Evolutionary conservation across 106 monocot species (phyloP).

Genomic region (Phalaenopsis aphrodite): DNA sequence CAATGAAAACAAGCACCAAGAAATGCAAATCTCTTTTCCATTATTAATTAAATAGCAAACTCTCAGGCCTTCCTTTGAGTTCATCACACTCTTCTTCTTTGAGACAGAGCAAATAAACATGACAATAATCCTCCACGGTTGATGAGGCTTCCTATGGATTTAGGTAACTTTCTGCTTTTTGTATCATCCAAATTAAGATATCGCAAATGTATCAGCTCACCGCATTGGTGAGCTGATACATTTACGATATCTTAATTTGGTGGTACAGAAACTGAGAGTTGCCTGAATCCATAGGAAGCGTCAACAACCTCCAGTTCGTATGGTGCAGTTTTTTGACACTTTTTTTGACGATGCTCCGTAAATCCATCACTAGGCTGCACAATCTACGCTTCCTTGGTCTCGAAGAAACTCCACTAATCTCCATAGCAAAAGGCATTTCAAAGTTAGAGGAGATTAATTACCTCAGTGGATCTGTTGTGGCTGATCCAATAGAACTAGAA

Average conservation of each 20-base stretch:
- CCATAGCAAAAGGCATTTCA: conserved; percentile 22
- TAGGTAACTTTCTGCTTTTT: conserved; percentile 10
- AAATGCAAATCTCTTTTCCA: no score
- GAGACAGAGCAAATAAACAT: no score
- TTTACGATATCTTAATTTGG: conserved; percentile 22
- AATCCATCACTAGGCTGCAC: not conserved
- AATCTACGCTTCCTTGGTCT: conserved; percentile 20
- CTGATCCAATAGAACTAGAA: not conserved
- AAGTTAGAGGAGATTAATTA: conserved; percentile 19
- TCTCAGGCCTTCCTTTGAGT: no score
- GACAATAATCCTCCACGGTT: conserved; percentile 9
- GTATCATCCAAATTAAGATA: conserved; percentile 24
- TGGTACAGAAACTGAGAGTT: conserved; percentile 4
- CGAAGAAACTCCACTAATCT: conserved; percentile 1
- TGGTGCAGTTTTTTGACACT: not conserved
- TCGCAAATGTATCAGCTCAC: conserved; percentile 18
- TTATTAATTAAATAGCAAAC: no score
- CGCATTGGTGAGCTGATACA: conserved; percentile 23
- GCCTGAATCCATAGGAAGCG: conserved; percentile 22
- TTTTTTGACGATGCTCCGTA: conserved; percentile 11
- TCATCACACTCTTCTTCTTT: no score
- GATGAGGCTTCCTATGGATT: conserved; percentile 20
- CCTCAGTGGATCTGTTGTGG: conserved; percentile 21
- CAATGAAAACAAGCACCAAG: no score
- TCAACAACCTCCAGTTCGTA: conserved; percentile 20